Conservation (phyloP, 768 basidiomycete species). For the Leccinum olivaceopallidum region DNA sequence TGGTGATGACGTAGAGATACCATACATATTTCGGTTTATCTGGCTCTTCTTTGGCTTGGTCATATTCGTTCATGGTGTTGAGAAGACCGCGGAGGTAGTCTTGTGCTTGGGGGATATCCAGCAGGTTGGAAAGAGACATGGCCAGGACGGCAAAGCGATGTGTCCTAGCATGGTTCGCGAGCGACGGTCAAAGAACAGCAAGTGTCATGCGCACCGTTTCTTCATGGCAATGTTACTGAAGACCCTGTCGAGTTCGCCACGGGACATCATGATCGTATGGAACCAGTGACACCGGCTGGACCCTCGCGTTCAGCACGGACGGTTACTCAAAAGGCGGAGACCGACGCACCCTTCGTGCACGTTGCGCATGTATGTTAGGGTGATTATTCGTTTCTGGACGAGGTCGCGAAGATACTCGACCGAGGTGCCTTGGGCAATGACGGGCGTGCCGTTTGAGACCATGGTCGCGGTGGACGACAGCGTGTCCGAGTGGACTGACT, state of each 20-base stretch:
- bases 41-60: constrained; percentile 57
- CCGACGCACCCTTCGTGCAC: constrained; percentile 80
- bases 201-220: constrained; percentile 55
- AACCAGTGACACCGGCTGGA: constrained; percentile 82
- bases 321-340: background rate
- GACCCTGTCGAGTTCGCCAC: constrained; percentile 67
- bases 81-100: constrained; percentile 78
- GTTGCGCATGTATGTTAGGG: constrained; percentile 81
- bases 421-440: constrained; percentile 60
- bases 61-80: constrained; percentile 73
- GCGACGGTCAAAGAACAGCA: constrained; percentile 7
- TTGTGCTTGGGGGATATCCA: constrained; percentile 78
- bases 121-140: constrained; percentile 79
- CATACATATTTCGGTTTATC: constrained; percentile 70
- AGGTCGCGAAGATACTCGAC: constrained; percentile 79
- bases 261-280: constrained; percentile 80
- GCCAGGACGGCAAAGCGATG: constrained; percentile 82
- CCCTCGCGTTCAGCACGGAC: constrained; percentile 9
- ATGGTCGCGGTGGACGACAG: constrained; percentile 40
- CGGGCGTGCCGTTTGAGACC: constrained; percentile 35
- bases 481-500: constrained; percentile 58
- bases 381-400: constrained; percentile 82
- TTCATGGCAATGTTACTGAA: constrained; percentile 78
- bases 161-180: constrained; percentile 49
- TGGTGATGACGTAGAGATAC: background rate